phyloP scores from a whole-genome alignment of 225 moss, liverwort and hornwort species.

The Marchantia paleacea region DNA sequence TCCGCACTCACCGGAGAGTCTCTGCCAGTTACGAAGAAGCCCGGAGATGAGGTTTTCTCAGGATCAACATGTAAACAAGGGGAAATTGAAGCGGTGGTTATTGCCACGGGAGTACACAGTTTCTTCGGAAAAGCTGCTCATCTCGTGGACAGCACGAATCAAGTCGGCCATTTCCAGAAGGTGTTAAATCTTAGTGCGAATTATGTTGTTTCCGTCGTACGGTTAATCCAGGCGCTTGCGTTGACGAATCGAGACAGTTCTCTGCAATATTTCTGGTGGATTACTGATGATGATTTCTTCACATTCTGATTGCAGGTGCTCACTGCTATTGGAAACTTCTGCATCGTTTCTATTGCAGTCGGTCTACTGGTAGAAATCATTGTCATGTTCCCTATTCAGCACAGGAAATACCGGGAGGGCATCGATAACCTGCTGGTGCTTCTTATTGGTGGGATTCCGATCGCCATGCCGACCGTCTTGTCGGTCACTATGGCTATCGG shows the following conservation, averaged over 20 bases:
- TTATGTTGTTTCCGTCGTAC: conserved; percentile 6
- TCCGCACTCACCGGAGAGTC: conserved; percentile 39
- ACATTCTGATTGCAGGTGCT: conserved; percentile 10
- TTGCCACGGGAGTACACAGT: conserved; percentile 27
- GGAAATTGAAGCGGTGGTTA: conserved; percentile 27
- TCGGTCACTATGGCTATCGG: conserved; percentile 15
- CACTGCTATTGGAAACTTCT: not conserved
- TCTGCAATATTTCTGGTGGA: not conserved
- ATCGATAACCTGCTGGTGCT: conserved; percentile 4
- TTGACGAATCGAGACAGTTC: too few relatives aligned
- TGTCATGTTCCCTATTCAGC: not conserved
- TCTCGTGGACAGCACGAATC: conserved; percentile 18
- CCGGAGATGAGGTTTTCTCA: conserved; percentile 28
- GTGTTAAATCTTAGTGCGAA: conserved; percentile 23
- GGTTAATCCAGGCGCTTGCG: too few relatives aligned
- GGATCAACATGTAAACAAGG: conserved; percentile 37
- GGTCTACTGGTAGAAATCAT: not conserved
- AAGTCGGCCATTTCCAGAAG: conserved; percentile 29
- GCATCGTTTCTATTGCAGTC: not conserved
- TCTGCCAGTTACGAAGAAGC: conserved; percentile 26
- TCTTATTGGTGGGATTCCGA: conserved; percentile 1
- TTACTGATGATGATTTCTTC: not conserved
- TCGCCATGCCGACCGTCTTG: conserved; percentile 11
- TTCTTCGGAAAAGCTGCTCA: conserved; percentile 39
- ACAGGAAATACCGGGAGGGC: not conserved